Conservation (phyloP, 116 monocot genomes). For the Posidonia oceanica region DNA sequence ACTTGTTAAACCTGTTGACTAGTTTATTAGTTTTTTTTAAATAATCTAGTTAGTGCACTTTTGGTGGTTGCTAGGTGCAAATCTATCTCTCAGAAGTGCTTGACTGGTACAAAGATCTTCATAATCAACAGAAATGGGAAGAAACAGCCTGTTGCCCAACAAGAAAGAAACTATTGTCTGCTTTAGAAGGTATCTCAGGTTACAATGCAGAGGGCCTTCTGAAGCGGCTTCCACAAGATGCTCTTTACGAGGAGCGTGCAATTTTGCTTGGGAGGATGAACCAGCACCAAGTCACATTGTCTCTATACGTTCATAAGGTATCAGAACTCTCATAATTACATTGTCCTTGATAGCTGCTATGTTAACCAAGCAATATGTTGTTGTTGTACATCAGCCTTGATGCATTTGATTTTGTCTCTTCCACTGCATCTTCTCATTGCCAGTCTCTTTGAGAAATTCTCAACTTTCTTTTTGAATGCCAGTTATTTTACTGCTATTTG, state of each 20-base stretch:
- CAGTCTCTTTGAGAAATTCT: not conserved
- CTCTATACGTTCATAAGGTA: constrained; percentile 97
- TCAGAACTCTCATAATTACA: not conserved
- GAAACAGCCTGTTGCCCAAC: constrained; percentile 66
- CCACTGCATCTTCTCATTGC: not conserved
- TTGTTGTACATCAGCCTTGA: not conserved
- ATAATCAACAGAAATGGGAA: constrained; percentile 74
- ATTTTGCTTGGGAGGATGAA: constrained; percentile 85
- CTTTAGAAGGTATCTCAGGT: constrained; percentile 62
- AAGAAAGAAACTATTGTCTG: constrained; percentile 72
- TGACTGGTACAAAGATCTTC: constrained; percentile 80
- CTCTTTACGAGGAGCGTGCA: constrained; percentile 95
- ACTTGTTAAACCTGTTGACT: not conserved
- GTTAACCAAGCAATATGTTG: not conserved
- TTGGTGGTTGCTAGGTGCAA: constrained; percentile 64
- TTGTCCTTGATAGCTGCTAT: not conserved
- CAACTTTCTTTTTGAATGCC: not conserved
- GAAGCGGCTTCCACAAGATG: constrained; percentile 75
- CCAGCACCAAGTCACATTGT: constrained; percentile 88
- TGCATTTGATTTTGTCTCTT: not conserved
- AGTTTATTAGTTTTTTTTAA: not conserved
- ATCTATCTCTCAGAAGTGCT: constrained; percentile 97
- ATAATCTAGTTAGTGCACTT: constrained; percentile 4
- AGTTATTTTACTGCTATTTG: no score
- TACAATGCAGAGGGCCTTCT: constrained; percentile 63